Conservation (phyloP, 495 filamentous ascomycete species). For the Lasiosphaeris hirsuta region DNA sequence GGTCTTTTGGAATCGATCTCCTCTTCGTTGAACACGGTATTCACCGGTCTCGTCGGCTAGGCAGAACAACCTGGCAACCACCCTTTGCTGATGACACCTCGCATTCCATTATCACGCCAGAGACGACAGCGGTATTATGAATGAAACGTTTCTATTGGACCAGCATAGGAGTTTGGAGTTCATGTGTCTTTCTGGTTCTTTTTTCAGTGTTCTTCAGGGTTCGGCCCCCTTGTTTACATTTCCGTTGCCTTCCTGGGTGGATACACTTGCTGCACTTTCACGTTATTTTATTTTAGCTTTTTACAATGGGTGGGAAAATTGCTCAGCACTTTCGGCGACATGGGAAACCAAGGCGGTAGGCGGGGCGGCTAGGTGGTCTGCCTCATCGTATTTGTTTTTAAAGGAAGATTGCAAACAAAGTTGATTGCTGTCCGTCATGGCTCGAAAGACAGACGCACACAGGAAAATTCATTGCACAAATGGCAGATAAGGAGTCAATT, state of each 20-base stretch:
- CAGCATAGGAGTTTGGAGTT: constrained; percentile 31
- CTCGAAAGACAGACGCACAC: neutral
- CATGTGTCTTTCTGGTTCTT: constrained; percentile 4
- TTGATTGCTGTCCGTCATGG: constrained; percentile 15
- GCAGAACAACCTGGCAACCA: neutral
- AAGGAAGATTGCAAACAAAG: constrained; percentile 18
- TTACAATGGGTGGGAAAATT: constrained; percentile 5
- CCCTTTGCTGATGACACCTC: constrained; percentile 4
- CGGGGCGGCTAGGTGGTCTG: neutral
- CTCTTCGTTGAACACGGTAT: neutral
- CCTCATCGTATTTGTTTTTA: neutral
- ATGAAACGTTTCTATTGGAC: constrained; percentile 18
- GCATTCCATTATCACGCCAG: constrained; percentile 4
- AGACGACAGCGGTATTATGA: constrained; percentile 16
- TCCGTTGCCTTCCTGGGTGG: neutral
- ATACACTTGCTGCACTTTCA: constrained; percentile 2
- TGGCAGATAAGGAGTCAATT: neutral
- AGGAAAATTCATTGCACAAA: no score
- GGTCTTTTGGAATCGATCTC: constrained; percentile 7
- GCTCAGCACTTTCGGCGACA: neutral
- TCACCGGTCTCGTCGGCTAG: neutral
- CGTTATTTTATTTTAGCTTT: constrained; percentile 8
- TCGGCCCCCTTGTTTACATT: constrained; percentile 4
- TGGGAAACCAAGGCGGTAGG: neutral
- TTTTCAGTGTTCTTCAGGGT: constrained; percentile 7